Evolutionary conservation across 768 basidiomycete species (phyloP), one percentile per base, ranked within the genome.

Genomic region (Suillus sp.): DNA sequence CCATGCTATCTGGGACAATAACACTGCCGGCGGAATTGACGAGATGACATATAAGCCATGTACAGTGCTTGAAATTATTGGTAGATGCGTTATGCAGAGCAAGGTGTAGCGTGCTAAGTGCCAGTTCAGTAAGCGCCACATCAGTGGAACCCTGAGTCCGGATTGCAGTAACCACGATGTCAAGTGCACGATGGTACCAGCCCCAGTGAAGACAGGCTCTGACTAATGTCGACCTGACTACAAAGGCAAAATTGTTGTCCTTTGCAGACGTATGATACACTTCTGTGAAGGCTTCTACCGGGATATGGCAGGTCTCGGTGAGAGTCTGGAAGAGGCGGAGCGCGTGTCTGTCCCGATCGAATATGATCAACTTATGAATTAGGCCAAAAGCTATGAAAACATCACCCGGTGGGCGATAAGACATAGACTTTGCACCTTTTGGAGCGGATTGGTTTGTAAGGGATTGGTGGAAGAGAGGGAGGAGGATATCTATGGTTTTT

Each of bases 171-270:
- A 68, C 69, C 50, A 86, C 69, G 35, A 86, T 72, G 9, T 62
- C 67, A 14, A 78, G 69, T 1, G 84, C 84, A 43, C 79, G 75
- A 32, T 68, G 61, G 56, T 77, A 74, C 85, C 84, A 88, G 47
- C 80, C 76, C 83, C 84, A 88, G 65, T 82, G 77, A 43, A 86
- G 67, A 65, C 84, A 82, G 8, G 87, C 78, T 51, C 81, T 80
- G 11, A 84, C 77, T 38, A 88, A 70, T 14, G 83, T 78, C 30
- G 81, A 77, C 27, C 78, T 75, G 27, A 89, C 74, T 59, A 88
- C 82, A 22, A 81, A 72, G 25, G 74, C 70, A 55, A 85, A 80
- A 65, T 84, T 78, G 1, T 75, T 71, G 16, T 61, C 61, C 8
- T 74, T 67, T 20, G 73, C 73, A 61, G 69, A 60, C 0, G 73